Base-by-base conservation (phyloP, 78 protist species). In the Dictyostelium purpureum region DNA sequence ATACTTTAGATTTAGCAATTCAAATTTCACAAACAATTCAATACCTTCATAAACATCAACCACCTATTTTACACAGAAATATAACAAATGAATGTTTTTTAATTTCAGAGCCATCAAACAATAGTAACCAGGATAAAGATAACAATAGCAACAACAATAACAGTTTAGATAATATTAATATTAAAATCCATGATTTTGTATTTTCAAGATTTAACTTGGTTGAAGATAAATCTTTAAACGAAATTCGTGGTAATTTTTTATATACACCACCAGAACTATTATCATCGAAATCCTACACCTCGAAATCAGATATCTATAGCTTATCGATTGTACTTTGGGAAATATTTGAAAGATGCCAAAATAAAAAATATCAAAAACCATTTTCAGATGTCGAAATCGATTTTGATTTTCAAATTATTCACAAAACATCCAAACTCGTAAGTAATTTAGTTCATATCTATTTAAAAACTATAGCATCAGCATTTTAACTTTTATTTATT, bases 301-400 rank as follows among this genome's bases (percentile, higher is more conserved):
- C 45, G 10, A 78, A 88, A 65, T 78, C 94, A 0, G 94, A 88
- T 88, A 52, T 88, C 18, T 88, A 88, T 49, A 79, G 89, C 63
- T 76, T 47, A 42, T 43, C 89, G 16, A 88, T 88, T 59, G 94
- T 88, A 5, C 28, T 88, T 2, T 88, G 75, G 75, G 89, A 88
- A 33, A 19, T 88, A 38, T 69, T 88, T 26, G 49, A 78, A 40
- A 56, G 69, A 12, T 66, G 67, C 37, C 12, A 33, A 6, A 59
- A 19, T 1, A 31, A 47, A 24, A 38, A n/a, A 0, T 85, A 85
- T 40, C 42, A 61, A 69, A 52, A 57, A 38, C 92, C 92, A 26
- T 85, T 59, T 37, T 61, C 66, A 4, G 37, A 85, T 37, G 35
- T 85, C 4, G 19, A 75, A 0, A 11, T 85, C 10, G 92, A 85